Evolutionary conservation across 768 basidiomycete genomes (phyloP).

Genomic region (Saitozyma sp.): DNA sequence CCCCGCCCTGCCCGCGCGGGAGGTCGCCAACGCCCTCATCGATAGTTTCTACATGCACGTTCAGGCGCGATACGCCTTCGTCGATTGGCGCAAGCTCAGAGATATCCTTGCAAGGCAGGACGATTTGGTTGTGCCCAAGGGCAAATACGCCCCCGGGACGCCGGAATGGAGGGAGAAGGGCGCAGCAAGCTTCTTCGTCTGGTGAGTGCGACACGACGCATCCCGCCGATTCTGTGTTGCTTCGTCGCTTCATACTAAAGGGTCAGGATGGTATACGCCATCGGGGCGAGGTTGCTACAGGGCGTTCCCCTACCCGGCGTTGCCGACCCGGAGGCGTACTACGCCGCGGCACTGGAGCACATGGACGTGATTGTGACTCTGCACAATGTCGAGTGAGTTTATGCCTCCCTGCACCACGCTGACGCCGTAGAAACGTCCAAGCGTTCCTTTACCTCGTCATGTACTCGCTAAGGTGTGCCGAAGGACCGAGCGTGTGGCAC

Average conservation of each 20-base stretch:
- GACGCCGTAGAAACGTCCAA: conserved; percentile 14
- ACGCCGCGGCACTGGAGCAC: conserved; percentile 11
- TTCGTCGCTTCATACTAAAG: not conserved
- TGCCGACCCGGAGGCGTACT: conserved; percentile 15
- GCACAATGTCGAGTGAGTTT: conserved; percentile 17
- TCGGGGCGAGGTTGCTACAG: conserved; percentile 11
- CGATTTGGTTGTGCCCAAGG: conserved; percentile 10
- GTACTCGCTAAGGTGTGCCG: conserved; percentile 14
- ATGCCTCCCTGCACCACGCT: not conserved
- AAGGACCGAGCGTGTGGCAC: conserved; percentile 16
- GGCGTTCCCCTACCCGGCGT: conserved; percentile 11
- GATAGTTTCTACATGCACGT: conserved; percentile 15
- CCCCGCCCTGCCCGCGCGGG: conserved; percentile 11
- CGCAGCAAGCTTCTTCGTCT: conserved; percentile 13
- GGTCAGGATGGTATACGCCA: conserved; percentile 16
- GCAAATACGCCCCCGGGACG: not conserved
- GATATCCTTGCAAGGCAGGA: conserved; percentile 16
- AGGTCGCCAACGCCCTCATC: conserved; percentile 5
- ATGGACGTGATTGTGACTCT: conserved; percentile 13
- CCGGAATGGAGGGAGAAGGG: conserved; percentile 10
- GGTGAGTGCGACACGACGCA: conserved; percentile 3
- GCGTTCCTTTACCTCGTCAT: conserved; percentile 17
- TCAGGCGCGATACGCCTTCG: conserved; percentile 18
- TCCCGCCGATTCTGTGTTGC: not conserved
- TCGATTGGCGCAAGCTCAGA: conserved; percentile 14